Evolutionary conservation across 2,329 filamentous ascomycete genomes (phyloP), one percentile per base, ranked within the genome.

Genomic region (Fusarium illudens): DNA sequence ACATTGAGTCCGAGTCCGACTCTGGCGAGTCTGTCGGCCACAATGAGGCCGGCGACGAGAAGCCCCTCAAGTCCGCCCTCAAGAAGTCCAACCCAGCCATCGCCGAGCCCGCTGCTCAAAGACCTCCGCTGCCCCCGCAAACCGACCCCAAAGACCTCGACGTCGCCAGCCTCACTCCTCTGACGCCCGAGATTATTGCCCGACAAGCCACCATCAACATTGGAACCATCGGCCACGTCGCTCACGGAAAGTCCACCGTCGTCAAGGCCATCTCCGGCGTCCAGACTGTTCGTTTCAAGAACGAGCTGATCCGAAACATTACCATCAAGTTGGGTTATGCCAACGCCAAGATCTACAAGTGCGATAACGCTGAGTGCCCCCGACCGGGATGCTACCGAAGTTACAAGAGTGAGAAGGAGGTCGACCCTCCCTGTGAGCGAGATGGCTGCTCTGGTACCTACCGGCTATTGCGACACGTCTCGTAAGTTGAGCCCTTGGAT

Each of bases 291-390:
- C 90, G 96, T 74, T 99, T 99, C 87, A 99, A 99, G 91, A 99
- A 98, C 85, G 96, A 99, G 84, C 84, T 97, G 83, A 96, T 98
- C 84, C 89, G 96, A 78, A 99, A 99, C 82, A 99, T 99, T 78
- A 99, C 96, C 76, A 99, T 99, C 86, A 99, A 99, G 89, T 89
- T 99, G 76, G 96, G 96, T 79, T 99, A 99, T 81, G 96, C 96
- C 80, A 99, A 99, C 81, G 96, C 96, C 75, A 98, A 99, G 84
- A 94, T 99, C 81, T 99, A 98, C 90, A 93, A 97, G 87, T 99
- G 96, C 82, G 93, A 97, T 82, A 97, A 93, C 82, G 80, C 84
- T 56, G 90, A 92, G 72, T 99, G 96, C 84, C 96, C 96, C 63
- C 88, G 96, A 75, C 96, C 96, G 69, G 94, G 92, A 73, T 98